phyloP scores from a whole-genome alignment of 352 stramenopile genomes.

The Phytophthora fragariaefolia region DNA sequence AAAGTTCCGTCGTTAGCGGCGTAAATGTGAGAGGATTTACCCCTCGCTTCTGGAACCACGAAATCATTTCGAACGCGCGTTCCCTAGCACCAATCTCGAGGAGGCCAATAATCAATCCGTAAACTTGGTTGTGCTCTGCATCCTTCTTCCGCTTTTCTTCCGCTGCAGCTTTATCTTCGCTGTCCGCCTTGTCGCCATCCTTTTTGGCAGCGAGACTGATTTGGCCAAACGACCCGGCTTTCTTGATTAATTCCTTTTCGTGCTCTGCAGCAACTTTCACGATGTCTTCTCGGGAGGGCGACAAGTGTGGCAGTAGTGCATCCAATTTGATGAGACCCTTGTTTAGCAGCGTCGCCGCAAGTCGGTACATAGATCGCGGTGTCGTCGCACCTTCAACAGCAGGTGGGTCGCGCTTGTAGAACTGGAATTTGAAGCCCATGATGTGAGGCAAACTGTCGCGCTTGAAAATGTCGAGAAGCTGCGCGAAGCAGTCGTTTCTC shows the following conservation, averaged over 20 bases:
- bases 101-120: conserved; percentile 81
- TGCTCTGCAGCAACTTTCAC: conserved; percentile 52
- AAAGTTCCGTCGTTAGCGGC: conserved; percentile 71
- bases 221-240: conserved; percentile 68
- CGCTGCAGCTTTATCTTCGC: conserved; percentile 37
- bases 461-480: conserved; percentile 80
- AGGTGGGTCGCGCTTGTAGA: conserved; percentile 73
- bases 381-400: conserved; percentile 49
- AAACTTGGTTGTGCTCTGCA: conserved; percentile 75
- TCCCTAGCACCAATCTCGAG: conserved; percentile 74
- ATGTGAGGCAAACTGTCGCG: conserved; percentile 86
- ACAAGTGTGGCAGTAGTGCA: conserved; percentile 78
- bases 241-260: conserved; percentile 63
- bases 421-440: conserved; percentile 94
- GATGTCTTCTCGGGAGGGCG: conserved; percentile 70
- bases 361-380: conserved; percentile 77
- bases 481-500: conserved; percentile 74
- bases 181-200: conserved; percentile 36
- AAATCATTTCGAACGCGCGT: conserved; percentile 81
- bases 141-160: conserved; percentile 31
- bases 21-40: conserved; percentile 74
- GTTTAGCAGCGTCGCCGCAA: conserved; percentile 88
- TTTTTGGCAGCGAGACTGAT: conserved; percentile 76
- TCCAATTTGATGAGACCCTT: conserved; percentile 85
- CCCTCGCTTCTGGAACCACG: conserved; percentile 72